Conservation (phyloP, 2,329 filamentous ascomycete species). For the Fusarium mangiferae region DNA sequence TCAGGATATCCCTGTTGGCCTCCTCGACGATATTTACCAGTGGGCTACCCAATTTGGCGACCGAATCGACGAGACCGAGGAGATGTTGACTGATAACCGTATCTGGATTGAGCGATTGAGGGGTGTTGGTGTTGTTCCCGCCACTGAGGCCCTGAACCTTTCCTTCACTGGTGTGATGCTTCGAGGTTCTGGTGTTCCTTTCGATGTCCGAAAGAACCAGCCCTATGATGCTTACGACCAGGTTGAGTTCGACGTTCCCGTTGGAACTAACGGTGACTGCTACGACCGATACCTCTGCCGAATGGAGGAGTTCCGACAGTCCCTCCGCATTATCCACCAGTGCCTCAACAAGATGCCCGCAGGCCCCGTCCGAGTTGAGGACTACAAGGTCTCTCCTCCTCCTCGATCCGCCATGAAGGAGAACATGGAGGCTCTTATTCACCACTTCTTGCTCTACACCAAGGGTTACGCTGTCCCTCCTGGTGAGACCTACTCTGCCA, state of each 20-base stretch:
- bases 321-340: slow-evolving; percentile 97
- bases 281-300: slow-evolving; percentile 99
- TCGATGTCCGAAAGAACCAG: slow-evolving; percentile 95
- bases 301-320: slow-evolving; percentile 99
- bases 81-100: slow-evolving; percentile 98
- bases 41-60: slow-evolving; percentile 99
- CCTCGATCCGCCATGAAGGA: slow-evolving; percentile 99
- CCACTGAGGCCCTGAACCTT: slow-evolving; percentile 95
- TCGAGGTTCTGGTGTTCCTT: slow-evolving; percentile 93
- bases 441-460: slow-evolving; percentile 98
- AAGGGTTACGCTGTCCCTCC: slow-evolving; percentile 98
- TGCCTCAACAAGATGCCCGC: slow-evolving; percentile 99
- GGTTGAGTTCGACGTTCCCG: slow-evolving; percentile 97
- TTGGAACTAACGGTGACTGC: slow-evolving; percentile 97
- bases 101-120: slow-evolving; percentile 97
- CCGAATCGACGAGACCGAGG: slow-evolving; percentile 98
- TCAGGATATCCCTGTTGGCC: slow-evolving; percentile 91
- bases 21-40: slow-evolving; percentile 99
- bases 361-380: slow-evolving; percentile 93
- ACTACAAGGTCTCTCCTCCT: slow-evolving; percentile 97
- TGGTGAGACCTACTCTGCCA: slow-evolving; percentile 96
- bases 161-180: slow-evolving; percentile 98
- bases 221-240: slow-evolving; percentile 98
- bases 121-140: slow-evolving; percentile 89
- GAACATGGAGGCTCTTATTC: slow-evolving; percentile 99